Evolutionary conservation across 2,329 filamentous ascomycete genomes (phyloP), one percentile per base, ranked within the genome.

Genomic region (Stenocarpella maydis): DNA sequence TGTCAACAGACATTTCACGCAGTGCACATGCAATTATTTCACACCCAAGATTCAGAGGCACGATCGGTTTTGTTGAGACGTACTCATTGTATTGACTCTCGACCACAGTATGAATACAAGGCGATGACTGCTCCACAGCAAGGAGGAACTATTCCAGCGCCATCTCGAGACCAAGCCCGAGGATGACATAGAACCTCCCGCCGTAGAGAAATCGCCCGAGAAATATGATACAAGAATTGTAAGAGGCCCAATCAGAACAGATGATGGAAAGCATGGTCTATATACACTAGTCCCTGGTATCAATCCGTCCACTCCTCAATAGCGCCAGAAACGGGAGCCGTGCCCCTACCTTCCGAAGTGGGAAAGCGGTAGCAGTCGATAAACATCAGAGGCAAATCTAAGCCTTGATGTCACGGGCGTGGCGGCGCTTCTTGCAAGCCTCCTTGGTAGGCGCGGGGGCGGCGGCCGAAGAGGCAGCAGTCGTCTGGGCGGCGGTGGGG

Each of bases 141-240:
- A 12, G 12, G 9, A 37, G 5, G 28, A 47, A 39, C 45, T 3
- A 9, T 31, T 47, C 45, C 31, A 31, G 3, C 17, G 7, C 53
- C 19, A 58, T 50, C 43, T 21, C 19, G 58, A 63, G 58, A 49
- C 52, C 65, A 67, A 58, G 53, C 52, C 49, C 41, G 34, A 55
- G 65, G 43, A 39, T 37, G 14, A 3, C 24, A 17, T 10, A 4
- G n/a, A 19, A 24, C 28, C 4, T 28, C 28, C 14, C 5, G 26
- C 43, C 8, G 58, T 31, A 37, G 43, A 49, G n/a, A 52, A 37
- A 7, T 24, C 28, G 54, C 65, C 65, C 34, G n/a, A 41, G 58
- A 68, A 68, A 39, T 65, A 69, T 61, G 65, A 61, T 70, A 70
- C 69, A 65, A 69, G 60, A 71, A 69, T 17, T 54, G 52, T 58